These are phyloP conservation scores for Penicillium dipodomyicola DNA, from an alignment of 495 filamentous ascomycete genomes.

Conservation along the genomic window DNA sequence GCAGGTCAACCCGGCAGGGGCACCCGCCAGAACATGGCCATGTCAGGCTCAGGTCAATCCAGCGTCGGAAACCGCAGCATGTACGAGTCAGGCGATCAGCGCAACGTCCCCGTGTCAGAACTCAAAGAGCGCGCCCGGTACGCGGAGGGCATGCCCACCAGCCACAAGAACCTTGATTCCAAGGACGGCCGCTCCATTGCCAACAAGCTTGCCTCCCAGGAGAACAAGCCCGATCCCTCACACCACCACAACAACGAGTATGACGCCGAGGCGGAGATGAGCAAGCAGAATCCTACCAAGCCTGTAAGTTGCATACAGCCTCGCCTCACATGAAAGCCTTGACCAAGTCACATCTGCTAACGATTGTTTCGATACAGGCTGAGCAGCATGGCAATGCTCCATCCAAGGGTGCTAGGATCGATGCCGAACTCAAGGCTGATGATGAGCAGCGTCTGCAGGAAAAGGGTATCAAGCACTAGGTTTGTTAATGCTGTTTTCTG, in stretches of 20 bases:
- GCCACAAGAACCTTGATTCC: constrained; percentile 68
- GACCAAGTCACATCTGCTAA: background rate
- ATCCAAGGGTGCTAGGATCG: constrained; percentile 67
- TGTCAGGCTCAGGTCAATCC: constrained; percentile 40
- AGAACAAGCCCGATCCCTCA: constrained; percentile 35
- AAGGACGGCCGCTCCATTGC: constrained; percentile 81
- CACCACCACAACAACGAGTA: constrained; percentile 39
- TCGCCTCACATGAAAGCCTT: background rate
- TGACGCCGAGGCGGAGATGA: constrained; percentile 53
- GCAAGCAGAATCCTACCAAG: constrained; percentile 63
- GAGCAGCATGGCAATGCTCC: constrained; percentile 68
- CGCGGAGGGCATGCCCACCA: constrained; percentile 63
- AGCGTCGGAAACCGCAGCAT: constrained; percentile 51
- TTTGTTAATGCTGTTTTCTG: constrained; percentile 18
- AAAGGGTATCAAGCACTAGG: constrained; percentile 54
- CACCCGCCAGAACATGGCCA: constrained; percentile 4
- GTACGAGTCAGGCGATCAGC: constrained; percentile 71
- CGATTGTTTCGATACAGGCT: constrained; percentile 46
- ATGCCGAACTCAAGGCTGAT: constrained; percentile 65
- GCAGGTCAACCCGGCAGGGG: constrained; percentile 39
- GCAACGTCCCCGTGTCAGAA: constrained; percentile 59
- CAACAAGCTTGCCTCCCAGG: constrained; percentile 67
- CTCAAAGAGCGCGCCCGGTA: constrained; percentile 53
- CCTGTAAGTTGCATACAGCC: constrained; percentile 51
- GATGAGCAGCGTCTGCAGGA: constrained; percentile 64